Percentiles rank a stretch among this genome's conserved stretches.
Evolutionary conservation across 176 grass and related monocot species (phyloP).

Genomic region (Eragrostis curvula): DNA sequence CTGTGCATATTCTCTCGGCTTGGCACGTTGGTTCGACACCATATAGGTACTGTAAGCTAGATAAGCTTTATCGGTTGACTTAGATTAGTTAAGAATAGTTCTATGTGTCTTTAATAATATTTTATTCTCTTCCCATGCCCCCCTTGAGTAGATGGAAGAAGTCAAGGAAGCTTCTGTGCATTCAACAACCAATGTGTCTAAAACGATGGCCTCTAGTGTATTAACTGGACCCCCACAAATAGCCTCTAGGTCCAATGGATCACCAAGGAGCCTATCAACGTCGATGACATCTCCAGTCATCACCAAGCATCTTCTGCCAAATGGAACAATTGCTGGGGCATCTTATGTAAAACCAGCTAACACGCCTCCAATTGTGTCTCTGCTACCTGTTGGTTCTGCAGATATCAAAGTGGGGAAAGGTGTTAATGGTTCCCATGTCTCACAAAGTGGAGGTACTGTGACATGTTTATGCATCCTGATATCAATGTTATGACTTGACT

Average conservation of each 20-base stretch:
- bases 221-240: constrained; percentile 31
- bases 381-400: constrained; percentile 38
- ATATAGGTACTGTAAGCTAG: background rate
- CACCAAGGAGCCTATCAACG: constrained; percentile 21
- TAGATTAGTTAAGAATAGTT: background rate
- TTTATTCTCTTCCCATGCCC: constrained; percentile 3
- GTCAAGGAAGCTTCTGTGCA: constrained; percentile 46
- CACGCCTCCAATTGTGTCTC: constrained; percentile 30
- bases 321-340: constrained; percentile 40
- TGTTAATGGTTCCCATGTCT: constrained; percentile 40
- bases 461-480: constrained; percentile 24
- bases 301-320: constrained; percentile 43
- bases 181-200: constrained; percentile 43
- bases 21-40: background rate
- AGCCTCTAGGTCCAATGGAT: constrained; percentile 41
- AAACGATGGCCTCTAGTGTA: constrained; percentile 7
- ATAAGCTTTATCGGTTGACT: background rate
- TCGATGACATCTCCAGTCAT: constrained; percentile 33
- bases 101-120: constrained; percentile 2
- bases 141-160: constrained; percentile 65
- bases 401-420: constrained; percentile 39
- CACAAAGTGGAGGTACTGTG: constrained; percentile 50
- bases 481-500: background rate
- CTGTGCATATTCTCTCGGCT: background rate
- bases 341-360: constrained; percentile 34